Conservation (phyloP, 371 early-diverging fungal species). For the Mucor plumbeus region DNA sequence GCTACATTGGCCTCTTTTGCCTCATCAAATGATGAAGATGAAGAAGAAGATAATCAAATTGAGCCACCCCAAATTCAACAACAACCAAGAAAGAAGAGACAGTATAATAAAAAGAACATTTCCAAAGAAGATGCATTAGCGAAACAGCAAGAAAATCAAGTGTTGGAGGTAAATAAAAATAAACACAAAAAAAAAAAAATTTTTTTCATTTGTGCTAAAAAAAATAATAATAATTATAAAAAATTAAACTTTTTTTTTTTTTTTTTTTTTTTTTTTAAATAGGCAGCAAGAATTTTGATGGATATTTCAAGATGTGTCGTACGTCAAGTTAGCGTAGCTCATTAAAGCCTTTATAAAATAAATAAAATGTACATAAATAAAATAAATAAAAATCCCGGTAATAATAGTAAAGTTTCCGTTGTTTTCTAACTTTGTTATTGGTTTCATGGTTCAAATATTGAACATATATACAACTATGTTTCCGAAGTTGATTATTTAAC, state of each 20-base stretch:
- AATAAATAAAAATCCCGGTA: not conserved
- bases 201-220: constrained; percentile 9
- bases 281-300: constrained; percentile 57
- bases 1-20: constrained; percentile 50
- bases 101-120: constrained; percentile 13
- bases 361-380: constrained; percentile 9
- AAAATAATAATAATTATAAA: no score
- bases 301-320: constrained; percentile 52
- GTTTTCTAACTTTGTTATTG: not conserved
- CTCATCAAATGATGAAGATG: constrained; percentile 12
- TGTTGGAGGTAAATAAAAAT: constrained; percentile 43
- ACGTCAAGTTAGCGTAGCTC: constrained; percentile 22
- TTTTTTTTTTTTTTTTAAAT: constrained; percentile 19
- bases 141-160: constrained; percentile 42
- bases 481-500: not conserved
- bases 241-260: constrained; percentile 21
- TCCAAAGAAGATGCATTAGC: constrained; percentile 25
- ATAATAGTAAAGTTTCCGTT: constrained; percentile 4
- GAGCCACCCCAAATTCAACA: constrained; percentile 20
- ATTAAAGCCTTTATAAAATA: constrained; percentile 17
- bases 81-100: constrained; percentile 29
- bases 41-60: constrained; percentile 10
- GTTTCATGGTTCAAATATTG: not conserved
- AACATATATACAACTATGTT: not conserved
- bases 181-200: constrained; percentile 7